Evolutionary conservation across 1,284 basidiomycete genomes (phyloP).

Genomic region (Ganoderma leucocontextum): DNA sequence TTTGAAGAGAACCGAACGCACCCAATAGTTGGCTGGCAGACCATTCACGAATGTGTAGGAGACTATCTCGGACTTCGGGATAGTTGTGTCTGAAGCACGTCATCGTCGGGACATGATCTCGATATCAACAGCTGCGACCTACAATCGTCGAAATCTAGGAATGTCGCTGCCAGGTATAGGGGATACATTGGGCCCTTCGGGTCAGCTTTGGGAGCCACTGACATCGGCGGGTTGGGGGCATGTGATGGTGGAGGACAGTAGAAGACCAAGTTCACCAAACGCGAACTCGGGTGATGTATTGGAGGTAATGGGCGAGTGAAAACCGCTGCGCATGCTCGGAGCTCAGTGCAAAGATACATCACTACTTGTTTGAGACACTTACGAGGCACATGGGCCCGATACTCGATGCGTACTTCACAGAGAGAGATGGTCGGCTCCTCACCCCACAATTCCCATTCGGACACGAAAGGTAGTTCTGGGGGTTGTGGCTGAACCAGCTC

Average conservation of each 20-base stretch:
- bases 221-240: slow-evolving; percentile 31
- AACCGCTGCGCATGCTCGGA: slow-evolving; percentile 44
- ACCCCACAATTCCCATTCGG: slow-evolving; percentile 67
- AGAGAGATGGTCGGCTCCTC: slow-evolving; percentile 70
- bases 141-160: slow-evolving; percentile 71
- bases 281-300: slow-evolving; percentile 45
- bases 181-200: slow-evolving; percentile 34
- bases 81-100: slow-evolving; percentile 32
- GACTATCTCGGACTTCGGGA: slow-evolving; percentile 40
- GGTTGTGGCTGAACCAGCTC: slow-evolving; percentile 45
- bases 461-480: slow-evolving; percentile 43
- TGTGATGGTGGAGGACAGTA: slow-evolving; percentile 48
- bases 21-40: slow-evolving; percentile 37
- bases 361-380: slow-evolving; percentile 36
- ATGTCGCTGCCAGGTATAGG: slow-evolving; percentile 59
- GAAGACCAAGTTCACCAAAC: slow-evolving; percentile 56
- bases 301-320: slow-evolving; percentile 56
- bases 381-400: slow-evolving; percentile 41
- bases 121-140: slow-evolving; percentile 34
- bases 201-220: slow-evolving; percentile 30
- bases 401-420: slow-evolving; percentile 63
- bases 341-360: slow-evolving; percentile 40
- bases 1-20: slow-evolving; percentile 25
- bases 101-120: neutral
- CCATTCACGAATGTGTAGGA: slow-evolving; percentile 33